phyloP scores from a whole-genome alignment of 805 yeast genomes.

The Candida verbasci region DNA sequence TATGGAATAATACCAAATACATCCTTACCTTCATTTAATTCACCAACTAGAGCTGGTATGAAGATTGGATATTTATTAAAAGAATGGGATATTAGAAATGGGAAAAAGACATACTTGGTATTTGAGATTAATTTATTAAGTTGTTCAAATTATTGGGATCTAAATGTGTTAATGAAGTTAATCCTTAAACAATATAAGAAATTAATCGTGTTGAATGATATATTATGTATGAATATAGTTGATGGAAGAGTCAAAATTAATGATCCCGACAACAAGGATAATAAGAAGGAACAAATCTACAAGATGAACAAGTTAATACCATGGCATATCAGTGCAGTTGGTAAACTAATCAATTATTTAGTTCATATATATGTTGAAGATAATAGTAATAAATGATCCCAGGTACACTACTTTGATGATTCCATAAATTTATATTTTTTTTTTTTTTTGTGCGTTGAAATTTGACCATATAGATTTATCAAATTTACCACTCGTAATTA shows the following conservation, averaged over 20 bases:
- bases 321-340: slow-evolving; percentile 70
- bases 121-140: slow-evolving; percentile 68
- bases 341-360: slow-evolving; percentile 53
- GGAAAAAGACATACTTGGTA: slow-evolving; percentile 21
- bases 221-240: slow-evolving; percentile 27
- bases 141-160: slow-evolving; percentile 65
- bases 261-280: slow-evolving; percentile 2
- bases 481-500: neutral
- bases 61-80: slow-evolving; percentile 65
- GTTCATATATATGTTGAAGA: slow-evolving; percentile 53
- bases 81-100: slow-evolving; percentile 15
- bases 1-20: slow-evolving; percentile 56
- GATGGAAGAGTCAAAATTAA: slow-evolving; percentile 12
- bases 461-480: neutral
- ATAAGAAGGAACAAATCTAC: slow-evolving; percentile 8
- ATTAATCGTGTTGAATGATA: slow-evolving; percentile 40
- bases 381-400: no score
- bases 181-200: slow-evolving; percentile 60
- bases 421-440: neutral
- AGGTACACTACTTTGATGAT: slow-evolving; percentile 6
- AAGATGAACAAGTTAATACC: slow-evolving; percentile 45
- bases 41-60: slow-evolving; percentile 66
- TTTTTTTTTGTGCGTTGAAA: slow-evolving; percentile 1
- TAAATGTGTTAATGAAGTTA: slow-evolving; percentile 49
- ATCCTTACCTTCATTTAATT: slow-evolving; percentile 64